Base-by-base conservation (phyloP, 306 rosid genomes). In the Cucurbita moschata region DNA sequence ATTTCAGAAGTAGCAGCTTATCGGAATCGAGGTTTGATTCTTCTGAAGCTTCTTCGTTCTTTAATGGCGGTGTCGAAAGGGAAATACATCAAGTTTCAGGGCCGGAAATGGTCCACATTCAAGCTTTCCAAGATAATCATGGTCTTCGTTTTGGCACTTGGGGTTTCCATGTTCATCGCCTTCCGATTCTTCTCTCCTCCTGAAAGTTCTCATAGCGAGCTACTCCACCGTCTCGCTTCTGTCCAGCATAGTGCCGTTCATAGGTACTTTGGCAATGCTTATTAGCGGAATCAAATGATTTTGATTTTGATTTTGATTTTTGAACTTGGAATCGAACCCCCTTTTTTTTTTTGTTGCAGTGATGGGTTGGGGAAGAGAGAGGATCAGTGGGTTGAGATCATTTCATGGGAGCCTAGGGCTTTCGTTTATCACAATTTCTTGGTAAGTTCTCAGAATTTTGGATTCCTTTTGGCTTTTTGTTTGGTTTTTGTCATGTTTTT, bases 391-490 rank as follows among this genome's bases (percentile, higher is more conserved):
- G 91, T 87, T 5, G 94, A 90, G 51, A 40, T 90, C 78, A 74
- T 90, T 50, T 86, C 91, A 4, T 88, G 96, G 98, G 93, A 93
- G 89, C 98, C 97, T 1, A 83, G 98, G 83, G 96, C 96, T 63
- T 88, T 90, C 78, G 2, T 92, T 11, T 90, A 86, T 85, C 96
- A 90, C 75, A 92, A 88, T 88, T 88, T 92, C 72, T 85, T 92
- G 96, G 98, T 90, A 58, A 77, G 86, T 83, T 79, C 10, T 64
- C 6, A 53, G 35, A 2, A n/a, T 67, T 65, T 35, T 75, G 8
- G 4, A 16, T 46, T 55, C 6, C 8, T 51, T 76, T 67, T 23
- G 75, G 19, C 15, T n/a, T 38, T 0, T 39, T 21, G 40, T 47
- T 35, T 73, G 16, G 23, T 19, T 18, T 8, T 44, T 3, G 35